Percentiles rank a stretch among this genome's conserved stretches.
Evolutionary conservation across 2,329 filamentous ascomycete genomes (phyloP).

Genomic region (Aquanectria penicillioides): DNA sequence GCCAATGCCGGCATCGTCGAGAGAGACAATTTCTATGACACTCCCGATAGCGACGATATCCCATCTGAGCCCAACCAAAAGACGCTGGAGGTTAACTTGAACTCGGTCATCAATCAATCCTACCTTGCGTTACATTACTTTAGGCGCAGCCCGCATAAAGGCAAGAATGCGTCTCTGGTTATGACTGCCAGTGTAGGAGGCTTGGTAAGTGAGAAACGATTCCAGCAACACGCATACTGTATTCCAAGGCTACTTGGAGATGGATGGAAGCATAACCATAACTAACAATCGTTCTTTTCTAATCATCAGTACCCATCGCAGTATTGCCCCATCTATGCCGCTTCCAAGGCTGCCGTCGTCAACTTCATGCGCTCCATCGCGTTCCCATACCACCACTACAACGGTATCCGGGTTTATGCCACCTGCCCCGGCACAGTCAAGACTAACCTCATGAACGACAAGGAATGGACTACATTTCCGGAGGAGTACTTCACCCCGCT

Average conservation of each 20-base stretch:
- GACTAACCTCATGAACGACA: slow-evolving; percentile 42
- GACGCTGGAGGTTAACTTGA: slow-evolving; percentile 47
- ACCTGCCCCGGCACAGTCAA: slow-evolving; percentile 46
- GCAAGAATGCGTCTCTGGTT: slow-evolving; percentile 37
- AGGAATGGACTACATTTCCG: slow-evolving; percentile 44
- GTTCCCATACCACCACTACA: slow-evolving; percentile 33
- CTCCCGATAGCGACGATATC: not conserved
- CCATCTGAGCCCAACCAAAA: slow-evolving; percentile 38
- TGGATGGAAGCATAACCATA: not conserved
- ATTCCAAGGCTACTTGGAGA: not conserved
- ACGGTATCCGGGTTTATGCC: slow-evolving; percentile 45
- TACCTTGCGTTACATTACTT: slow-evolving; percentile 56
- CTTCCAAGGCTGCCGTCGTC: slow-evolving; percentile 46
- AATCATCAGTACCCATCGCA: slow-evolving; percentile 38
- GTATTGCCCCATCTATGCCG: slow-evolving; percentile 45
- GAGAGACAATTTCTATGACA: slow-evolving; percentile 25
- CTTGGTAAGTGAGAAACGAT: slow-evolving; percentile 31
- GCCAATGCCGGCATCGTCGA: slow-evolving; percentile 24
- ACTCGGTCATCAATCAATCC: slow-evolving; percentile 48
- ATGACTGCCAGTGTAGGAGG: slow-evolving; percentile 45
- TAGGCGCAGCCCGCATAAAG: slow-evolving; percentile 36
- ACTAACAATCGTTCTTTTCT: not conserved
- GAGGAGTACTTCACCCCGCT: slow-evolving; percentile 43
- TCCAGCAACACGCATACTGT: not conserved
- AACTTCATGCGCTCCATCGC: slow-evolving; percentile 48